phyloP scores from a whole-genome alignment of 2,329 filamentous ascomycete genomes.

The Clonostachys sp. region DNA sequence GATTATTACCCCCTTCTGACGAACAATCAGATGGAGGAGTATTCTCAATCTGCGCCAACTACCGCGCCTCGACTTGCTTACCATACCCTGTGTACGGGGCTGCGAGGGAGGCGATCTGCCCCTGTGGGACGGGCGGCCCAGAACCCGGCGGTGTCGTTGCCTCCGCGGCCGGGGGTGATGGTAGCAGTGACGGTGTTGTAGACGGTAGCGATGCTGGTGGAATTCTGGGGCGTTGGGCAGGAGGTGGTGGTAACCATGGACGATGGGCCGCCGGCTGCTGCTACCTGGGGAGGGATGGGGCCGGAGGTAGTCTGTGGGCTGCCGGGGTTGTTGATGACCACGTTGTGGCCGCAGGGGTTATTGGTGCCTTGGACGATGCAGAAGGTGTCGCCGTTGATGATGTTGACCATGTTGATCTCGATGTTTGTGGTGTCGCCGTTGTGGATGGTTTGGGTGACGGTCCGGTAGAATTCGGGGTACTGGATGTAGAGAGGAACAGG shows the following conservation, averaged over 20 bases:
- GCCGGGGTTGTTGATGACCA: not conserved
- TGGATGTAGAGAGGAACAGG: not conserved
- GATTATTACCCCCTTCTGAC: too few species aligned
- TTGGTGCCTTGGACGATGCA: constrained; percentile 19
- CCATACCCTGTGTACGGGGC: too few species aligned
- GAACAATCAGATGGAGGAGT: too few species aligned
- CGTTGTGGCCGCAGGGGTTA: constrained; percentile 12
- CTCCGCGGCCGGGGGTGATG: constrained; percentile 6
- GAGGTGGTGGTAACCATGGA: constrained; percentile 4
- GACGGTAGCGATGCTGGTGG: constrained; percentile 22
- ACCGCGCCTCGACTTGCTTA: too few species aligned
- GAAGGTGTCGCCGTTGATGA: constrained; percentile 17
- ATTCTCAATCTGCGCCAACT: too few species aligned
- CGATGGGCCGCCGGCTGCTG: too few species aligned
- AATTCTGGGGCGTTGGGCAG: constrained; percentile 12
- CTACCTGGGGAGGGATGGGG: constrained; percentile 2
- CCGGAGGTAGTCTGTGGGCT: not conserved
- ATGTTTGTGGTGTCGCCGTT: constrained; percentile 15
- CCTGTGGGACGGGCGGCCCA: not conserved
- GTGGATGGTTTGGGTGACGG: constrained; percentile 13
- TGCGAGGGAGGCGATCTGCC: too few species aligned
- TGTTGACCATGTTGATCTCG: constrained; percentile 22
- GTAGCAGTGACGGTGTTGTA: constrained; percentile 30
- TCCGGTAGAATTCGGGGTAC: constrained; percentile 10
- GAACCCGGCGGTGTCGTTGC: not conserved